Percentiles rank a stretch among this genome's conserved stretches.
These are phyloP conservation scores for Magnusiomyces suaveolens DNA, from an alignment of 1,139 yeast genomes.

Conservation along the genomic window DNA sequence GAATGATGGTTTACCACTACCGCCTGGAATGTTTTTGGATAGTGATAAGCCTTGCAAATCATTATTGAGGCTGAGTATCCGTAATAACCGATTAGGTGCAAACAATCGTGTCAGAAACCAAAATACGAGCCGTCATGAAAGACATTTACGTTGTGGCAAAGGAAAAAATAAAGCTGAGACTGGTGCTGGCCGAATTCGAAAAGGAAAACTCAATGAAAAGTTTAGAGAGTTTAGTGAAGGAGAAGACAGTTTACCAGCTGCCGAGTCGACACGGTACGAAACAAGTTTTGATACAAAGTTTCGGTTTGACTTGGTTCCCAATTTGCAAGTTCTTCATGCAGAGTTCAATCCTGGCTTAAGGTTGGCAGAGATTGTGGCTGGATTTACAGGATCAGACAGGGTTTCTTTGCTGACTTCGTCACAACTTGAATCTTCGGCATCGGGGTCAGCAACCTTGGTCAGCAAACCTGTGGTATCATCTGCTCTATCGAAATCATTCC, in stretches of 20 bases:
- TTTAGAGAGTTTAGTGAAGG: not conserved
- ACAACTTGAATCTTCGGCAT: not conserved
- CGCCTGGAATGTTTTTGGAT: slow-evolving; percentile 1
- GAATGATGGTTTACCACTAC: not conserved
- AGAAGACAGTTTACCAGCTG: not conserved
- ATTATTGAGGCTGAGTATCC: not conserved
- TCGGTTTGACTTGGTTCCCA: slow-evolving; percentile 3
- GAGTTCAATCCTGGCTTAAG: not conserved
- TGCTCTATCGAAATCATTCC: not conserved
- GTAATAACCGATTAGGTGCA: slow-evolving; percentile 1
- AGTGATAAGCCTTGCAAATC: not conserved
- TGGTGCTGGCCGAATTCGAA: not conserved
- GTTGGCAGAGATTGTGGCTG: not conserved
- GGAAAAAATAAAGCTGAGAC: not conserved
- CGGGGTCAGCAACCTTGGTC: not conserved
- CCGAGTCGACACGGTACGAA: not conserved
- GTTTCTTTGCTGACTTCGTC: not conserved
- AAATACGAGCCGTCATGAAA: not conserved
- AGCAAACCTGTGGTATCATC: too few species aligned
- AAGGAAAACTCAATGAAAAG: not conserved
- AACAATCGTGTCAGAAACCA: not conserved
- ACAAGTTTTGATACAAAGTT: not conserved
- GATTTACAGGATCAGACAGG: not conserved
- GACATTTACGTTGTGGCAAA: not conserved
- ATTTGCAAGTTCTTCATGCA: not conserved